phyloP scores from a whole-genome alignment of 108 stramenopile genomes.

The Skeletonema costatum region DNA sequence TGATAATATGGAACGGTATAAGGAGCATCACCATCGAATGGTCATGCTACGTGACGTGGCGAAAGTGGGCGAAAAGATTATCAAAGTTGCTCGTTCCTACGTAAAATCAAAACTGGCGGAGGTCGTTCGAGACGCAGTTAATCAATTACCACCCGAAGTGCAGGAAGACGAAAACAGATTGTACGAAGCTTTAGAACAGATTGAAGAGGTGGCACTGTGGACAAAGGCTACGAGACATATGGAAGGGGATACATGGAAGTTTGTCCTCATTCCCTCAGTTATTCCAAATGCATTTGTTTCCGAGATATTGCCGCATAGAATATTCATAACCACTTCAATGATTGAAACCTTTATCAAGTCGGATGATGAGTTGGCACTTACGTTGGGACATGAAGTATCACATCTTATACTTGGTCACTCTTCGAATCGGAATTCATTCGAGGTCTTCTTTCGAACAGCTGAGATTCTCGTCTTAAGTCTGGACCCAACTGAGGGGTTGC shows the following conservation, averaged over 20 bases:
- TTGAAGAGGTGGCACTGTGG: constrained; percentile 41
- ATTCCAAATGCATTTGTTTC: constrained; percentile 88
- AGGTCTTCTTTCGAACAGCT: constrained; percentile 69
- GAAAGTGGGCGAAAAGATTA: constrained; percentile 67
- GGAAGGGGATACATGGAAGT: constrained; percentile 50
- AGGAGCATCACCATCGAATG: constrained; percentile 18
- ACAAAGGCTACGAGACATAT: constrained; percentile 39
- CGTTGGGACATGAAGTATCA: constrained; percentile 81
- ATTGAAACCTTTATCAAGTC: constrained; percentile 65
- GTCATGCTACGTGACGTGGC: constrained; percentile 42
- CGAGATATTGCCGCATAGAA: constrained; percentile 81
- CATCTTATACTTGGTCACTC: constrained; percentile 83
- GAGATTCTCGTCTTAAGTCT: constrained; percentile 77
- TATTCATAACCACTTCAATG: constrained; percentile 83
- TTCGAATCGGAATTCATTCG: constrained; percentile 54
- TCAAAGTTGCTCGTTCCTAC: constrained; percentile 74
- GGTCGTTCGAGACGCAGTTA: constrained; percentile 39
- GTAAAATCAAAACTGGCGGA: constrained; percentile 64
- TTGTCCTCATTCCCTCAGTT: constrained; percentile 57
- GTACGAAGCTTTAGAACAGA: constrained; percentile 29
- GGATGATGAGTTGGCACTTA: constrained; percentile 83
- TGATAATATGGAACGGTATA: constrained; percentile 4
- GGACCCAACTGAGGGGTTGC: constrained; percentile 85
- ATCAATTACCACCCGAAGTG: constrained; percentile 32
- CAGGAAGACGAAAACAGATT: constrained; percentile 32